A percentile compares a stretch with the other conserved stretches of the same genome.
phyloP scores from a whole-genome alignment of 306 rosid species.

The Lithocarpus polystachyus region DNA sequence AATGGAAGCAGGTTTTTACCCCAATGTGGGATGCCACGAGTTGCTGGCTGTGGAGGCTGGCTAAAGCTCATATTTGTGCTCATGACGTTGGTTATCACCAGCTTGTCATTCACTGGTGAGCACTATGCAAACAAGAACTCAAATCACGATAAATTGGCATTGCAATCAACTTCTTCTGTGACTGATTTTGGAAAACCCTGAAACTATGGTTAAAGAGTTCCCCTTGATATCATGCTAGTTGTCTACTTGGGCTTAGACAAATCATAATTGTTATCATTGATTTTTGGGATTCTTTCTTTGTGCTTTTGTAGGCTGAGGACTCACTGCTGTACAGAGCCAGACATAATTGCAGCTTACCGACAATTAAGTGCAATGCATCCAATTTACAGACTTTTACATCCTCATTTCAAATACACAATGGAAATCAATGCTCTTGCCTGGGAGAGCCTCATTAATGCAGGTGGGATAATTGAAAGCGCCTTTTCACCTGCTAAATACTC shows the following conservation, averaged over 20 bases:
- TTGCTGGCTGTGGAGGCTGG: constrained; percentile 51
- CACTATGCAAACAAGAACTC: too few relatives aligned
- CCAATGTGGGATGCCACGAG: constrained; percentile 31
- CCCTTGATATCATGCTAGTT: background rate
- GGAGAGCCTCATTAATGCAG: constrained; percentile 31
- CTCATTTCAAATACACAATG: constrained; percentile 49
- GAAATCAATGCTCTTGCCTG: constrained; percentile 26
- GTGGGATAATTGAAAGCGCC: constrained; percentile 37
- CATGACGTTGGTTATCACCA: too few relatives aligned
- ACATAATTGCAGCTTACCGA: constrained; percentile 41
- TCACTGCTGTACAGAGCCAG: constrained; percentile 42
- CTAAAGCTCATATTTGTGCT: constrained; percentile 29
- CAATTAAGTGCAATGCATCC: constrained; percentile 52
- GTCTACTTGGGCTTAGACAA: background rate
- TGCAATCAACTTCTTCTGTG: background rate
- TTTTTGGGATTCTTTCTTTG: background rate
- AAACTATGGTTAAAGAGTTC: background rate
- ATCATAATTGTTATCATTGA: background rate
- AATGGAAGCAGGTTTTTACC: constrained; percentile 44
- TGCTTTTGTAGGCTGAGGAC: constrained; percentile 39
- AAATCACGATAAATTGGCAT: too few relatives aligned
- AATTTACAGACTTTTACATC: constrained; percentile 36
- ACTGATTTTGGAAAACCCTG: background rate
- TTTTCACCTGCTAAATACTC: constrained; percentile 39
- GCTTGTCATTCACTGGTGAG: too few relatives aligned